phyloP scores from a whole-genome alignment of 2,329 filamentous ascomycete species.

The Beauveria varroae region DNA sequence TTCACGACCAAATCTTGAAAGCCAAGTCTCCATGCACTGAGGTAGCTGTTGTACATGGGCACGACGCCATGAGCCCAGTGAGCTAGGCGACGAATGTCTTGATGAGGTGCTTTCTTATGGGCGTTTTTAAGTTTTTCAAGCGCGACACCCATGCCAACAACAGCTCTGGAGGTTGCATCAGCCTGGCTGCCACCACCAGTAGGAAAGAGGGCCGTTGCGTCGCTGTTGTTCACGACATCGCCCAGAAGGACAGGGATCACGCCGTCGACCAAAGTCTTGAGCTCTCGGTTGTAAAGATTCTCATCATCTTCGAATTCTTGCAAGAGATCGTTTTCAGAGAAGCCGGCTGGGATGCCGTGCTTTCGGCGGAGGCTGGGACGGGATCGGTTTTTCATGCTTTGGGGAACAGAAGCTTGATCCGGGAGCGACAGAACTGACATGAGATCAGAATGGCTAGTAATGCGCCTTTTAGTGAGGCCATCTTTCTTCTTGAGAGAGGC shows the following conservation, averaged over 20 bases:
- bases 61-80: slow-evolving; percentile 75
- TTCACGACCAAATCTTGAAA: slow-evolving; percentile 95
- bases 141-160: slow-evolving; percentile 87
- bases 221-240: slow-evolving; percentile 67
- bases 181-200: slow-evolving; percentile 42
- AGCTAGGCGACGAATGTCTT: slow-evolving; percentile 64
- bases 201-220: slow-evolving; percentile 57
- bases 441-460: slow-evolving; percentile 89
- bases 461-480: slow-evolving; percentile 58
- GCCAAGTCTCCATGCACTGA: slow-evolving; percentile 82
- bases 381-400: slow-evolving; percentile 62
- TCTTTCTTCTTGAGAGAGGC: slow-evolving; percentile 31
- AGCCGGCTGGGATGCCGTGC: slow-evolving; percentile 56
- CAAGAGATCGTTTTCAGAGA: slow-evolving; percentile 69
- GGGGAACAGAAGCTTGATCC: slow-evolving; percentile 45
- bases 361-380: slow-evolving; percentile 71
- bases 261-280: slow-evolving; percentile 88
- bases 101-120: slow-evolving; percentile 72
- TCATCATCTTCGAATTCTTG: slow-evolving; percentile 78
- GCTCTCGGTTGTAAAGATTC: slow-evolving; percentile 77
- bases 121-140: slow-evolving; percentile 75
- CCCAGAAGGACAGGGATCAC: slow-evolving; percentile 88
- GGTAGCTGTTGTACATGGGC: slow-evolving; percentile 75
- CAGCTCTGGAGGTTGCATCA: slow-evolving; percentile 68
- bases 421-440: slow-evolving; percentile 84